Conservation (phyloP, 306 rosid species). For the Prunus mume region DNA sequence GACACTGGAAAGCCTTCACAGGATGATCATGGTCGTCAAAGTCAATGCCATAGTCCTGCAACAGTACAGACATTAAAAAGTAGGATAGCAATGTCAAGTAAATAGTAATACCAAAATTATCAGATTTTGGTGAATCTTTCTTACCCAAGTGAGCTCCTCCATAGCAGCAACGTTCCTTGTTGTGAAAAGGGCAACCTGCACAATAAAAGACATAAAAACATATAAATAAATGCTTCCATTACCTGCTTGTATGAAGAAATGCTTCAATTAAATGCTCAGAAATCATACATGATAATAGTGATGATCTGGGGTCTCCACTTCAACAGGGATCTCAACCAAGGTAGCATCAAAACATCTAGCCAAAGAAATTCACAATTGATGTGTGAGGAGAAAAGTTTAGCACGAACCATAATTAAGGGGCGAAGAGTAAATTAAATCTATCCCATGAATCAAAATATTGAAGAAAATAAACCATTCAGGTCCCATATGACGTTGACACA, state of each 20-base stretch:
- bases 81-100: too few species aligned
- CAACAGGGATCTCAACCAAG: conserved; percentile 32
- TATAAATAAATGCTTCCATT: background rate
- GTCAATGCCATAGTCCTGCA: conserved; percentile 36
- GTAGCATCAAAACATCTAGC: conserved; percentile 29
- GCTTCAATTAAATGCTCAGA: background rate
- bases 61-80: background rate
- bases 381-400: background rate
- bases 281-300: conserved; percentile 32
- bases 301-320: conserved; percentile 33
- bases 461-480: background rate
- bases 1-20: conserved; percentile 11
- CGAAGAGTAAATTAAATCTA: background rate
- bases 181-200: conserved; percentile 32
- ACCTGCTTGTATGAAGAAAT: background rate
- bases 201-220: background rate
- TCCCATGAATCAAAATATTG: background rate
- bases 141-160: conserved; percentile 40
- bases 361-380: background rate
- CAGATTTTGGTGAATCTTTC: conserved; percentile 1
- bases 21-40: conserved; percentile 18
- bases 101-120: background rate
- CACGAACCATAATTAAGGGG: background rate
- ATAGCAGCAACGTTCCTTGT: conserved; percentile 24
- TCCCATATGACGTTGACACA: background rate